Evolutionary conservation across 371 early-diverging fungal species (phyloP), one percentile per base, ranked within the genome.

Genomic region (Mortierella sp.): DNA sequence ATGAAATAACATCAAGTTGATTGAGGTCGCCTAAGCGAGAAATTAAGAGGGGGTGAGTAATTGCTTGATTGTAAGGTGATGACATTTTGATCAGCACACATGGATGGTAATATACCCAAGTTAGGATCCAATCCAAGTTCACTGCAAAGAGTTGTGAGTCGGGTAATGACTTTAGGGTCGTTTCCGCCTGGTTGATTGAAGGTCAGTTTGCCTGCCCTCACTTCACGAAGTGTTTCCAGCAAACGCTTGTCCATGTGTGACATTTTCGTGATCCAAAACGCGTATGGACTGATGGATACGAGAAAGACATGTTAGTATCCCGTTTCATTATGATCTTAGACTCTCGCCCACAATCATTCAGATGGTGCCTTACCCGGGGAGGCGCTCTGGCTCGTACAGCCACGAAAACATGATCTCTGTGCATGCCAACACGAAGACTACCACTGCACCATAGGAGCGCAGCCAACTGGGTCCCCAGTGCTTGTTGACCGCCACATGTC

Each of bases 361-460:
- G n/a, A n/a, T n/a, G n/a, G n/a, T n/a, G n/a, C n/a, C 70, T 74
- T 81, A 87, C 86, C 81, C 84, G 61, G 87, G 87, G 45, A 87
- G 43, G n/a, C 85, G 69, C 23, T 72, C 34, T 0, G 86, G 86
- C 28, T 78, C 86, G 65, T 82, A 89, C 46, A 90, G 67, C 89
- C 88, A 90, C 8, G 87, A 82, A 54, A 80, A 88, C 82, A 90
- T 88, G 56, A 89, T 89, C 64, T 89, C 86, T 21, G 88, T 83
- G 52, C 85, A 84, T 8, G 84, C 81, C 28, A 85, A 14, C 34
- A 86, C 81, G 65, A 90, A 88, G 10, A 87, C 84, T 19, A 72
- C 64, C 3, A 87, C 80, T 30, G 85, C 87, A 1, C 84, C 84
- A 67, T 86, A 81, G n/a, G 83, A 73, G n/a, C 86, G 58, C 28